Evolutionary conservation across 352 stramenopile species (phyloP).

Genomic region (Globisporangium camurandrum): DNA sequence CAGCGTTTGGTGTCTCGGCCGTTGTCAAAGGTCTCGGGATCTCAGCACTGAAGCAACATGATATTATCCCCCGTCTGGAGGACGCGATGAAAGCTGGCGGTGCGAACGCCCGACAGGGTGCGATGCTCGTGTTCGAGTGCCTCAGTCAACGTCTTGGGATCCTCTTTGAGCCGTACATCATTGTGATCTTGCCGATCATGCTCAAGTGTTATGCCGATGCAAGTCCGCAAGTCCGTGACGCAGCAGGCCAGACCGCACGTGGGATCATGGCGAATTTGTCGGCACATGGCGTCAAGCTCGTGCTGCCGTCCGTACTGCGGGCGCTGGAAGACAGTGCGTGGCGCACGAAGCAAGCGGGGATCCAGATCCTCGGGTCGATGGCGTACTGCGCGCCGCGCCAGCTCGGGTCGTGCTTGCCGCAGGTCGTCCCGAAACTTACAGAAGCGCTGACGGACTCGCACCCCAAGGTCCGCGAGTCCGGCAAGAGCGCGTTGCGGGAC

Average conservation of each 20-base stretch:
- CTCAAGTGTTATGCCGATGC: conserved; percentile 97
- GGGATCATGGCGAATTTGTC: conserved; percentile 99
- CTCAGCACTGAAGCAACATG: conserved; percentile 95
- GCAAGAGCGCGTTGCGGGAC: conserved; percentile 93
- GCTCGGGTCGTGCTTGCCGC: conserved; percentile 95
- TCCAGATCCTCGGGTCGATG: conserved; percentile 96
- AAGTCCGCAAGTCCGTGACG: conserved; percentile 94
- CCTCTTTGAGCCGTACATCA: conserved; percentile 98
- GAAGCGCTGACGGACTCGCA: conserved; percentile 97
- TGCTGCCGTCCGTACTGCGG: conserved; percentile 95
- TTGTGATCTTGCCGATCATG: conserved; percentile 97
- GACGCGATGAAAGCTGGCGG: conserved; percentile 73
- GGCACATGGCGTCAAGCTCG: conserved; percentile 97
- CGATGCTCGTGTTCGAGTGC: conserved; percentile 97
- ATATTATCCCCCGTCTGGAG: conserved; percentile 91
- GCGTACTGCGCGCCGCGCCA: conserved; percentile 98
- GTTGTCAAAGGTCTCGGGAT: conserved; percentile 99
- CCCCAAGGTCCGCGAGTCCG: conserved; percentile 95
- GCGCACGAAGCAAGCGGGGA: conserved; percentile 98
- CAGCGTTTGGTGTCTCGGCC: conserved; percentile 96
- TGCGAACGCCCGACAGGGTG: conserved; percentile 84
- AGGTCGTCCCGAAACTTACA: conserved; percentile 98
- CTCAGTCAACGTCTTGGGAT: conserved; percentile 94
- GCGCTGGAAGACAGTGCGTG: conserved; percentile 92
- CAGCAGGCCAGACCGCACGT: conserved; percentile 91